These are phyloP conservation scores for Cairneyella variabilis DNA, from an alignment of 495 filamentous ascomycete species.

Conservation along the genomic window DNA sequence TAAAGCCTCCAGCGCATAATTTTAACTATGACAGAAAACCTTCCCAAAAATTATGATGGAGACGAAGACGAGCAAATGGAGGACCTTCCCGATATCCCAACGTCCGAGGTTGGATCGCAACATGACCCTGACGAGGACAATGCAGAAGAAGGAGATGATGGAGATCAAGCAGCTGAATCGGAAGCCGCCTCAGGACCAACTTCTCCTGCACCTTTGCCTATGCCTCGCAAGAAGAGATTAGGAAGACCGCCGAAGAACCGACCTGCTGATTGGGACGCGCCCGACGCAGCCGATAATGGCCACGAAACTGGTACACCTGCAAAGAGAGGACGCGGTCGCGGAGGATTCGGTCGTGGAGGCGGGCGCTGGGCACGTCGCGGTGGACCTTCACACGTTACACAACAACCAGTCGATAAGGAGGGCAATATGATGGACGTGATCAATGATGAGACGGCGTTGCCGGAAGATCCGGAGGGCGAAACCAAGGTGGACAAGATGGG, in stretches of 20 bases:
- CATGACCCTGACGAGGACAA: conserved; percentile 38
- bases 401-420: conserved; percentile 90
- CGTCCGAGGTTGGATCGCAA: conserved; percentile 18
- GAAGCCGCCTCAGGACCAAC: conserved; percentile 36
- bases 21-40: conserved; percentile 40
- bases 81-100: conserved; percentile 22
- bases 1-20: conserved; percentile 8
- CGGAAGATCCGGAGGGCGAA: conserved; percentile 85
- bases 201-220: conserved; percentile 46
- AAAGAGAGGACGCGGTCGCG: conserved; percentile 64
- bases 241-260: conserved; percentile 84
- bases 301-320: conserved; percentile 53
- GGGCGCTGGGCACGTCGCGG: conserved; percentile 67
- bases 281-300: conserved; percentile 47
- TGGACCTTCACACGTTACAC: conserved; percentile 68
- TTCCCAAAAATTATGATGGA: conserved; percentile 43
- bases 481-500: conserved; percentile 89
- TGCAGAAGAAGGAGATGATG: conserved; percentile 34
- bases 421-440: conserved; percentile 89
- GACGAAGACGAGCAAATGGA: conserved; percentile 47
- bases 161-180: conserved; percentile 36
- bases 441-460: conserved; percentile 84
- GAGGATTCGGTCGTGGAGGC: conserved; percentile 64
- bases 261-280: conserved; percentile 68
- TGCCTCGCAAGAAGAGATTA: conserved; percentile 68